These are phyloP conservation scores for Populus euphratica DNA, from an alignment of 345 rosid genomes.

Conservation along the genomic window DNA sequence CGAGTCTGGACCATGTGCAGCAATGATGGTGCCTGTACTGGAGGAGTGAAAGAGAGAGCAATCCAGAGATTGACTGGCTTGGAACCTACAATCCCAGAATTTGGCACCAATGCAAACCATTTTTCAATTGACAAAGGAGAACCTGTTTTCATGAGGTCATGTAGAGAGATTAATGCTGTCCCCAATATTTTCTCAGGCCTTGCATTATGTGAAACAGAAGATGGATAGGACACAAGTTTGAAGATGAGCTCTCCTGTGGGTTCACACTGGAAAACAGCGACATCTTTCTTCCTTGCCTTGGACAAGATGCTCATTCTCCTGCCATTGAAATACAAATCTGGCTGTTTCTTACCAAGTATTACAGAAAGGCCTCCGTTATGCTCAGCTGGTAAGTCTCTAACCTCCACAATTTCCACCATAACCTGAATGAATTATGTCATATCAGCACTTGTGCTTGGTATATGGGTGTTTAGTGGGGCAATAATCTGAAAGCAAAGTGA, in stretches of 20 bases:
- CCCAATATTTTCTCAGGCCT: conserved; percentile 17
- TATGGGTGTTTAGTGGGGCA: not conserved
- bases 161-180: conserved; percentile 21
- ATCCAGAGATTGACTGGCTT: conserved; percentile 20
- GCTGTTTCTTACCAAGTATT: conserved; percentile 15
- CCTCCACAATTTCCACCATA: conserved; percentile 21
- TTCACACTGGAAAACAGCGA: conserved; percentile 23
- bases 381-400: conserved; percentile 5
- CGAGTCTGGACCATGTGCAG: conserved; percentile 12
- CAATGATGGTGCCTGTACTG: conserved; percentile 20
- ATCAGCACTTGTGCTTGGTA: not conserved
- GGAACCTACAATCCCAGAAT: conserved; percentile 2
- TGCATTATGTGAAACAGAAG: not conserved
- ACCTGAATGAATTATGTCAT: not conserved
- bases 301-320: conserved; percentile 22
- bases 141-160: conserved; percentile 16
- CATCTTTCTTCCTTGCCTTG: conserved; percentile 14
- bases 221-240: conserved; percentile 11
- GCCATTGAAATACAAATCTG: conserved; percentile 10
- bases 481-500: not conserved
- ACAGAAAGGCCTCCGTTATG: conserved; percentile 7
- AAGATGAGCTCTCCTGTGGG: conserved; percentile 28
- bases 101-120: conserved; percentile 26
- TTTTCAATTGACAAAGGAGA: conserved; percentile 24
- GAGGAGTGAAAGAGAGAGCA: conserved; percentile 31